Base-by-base conservation (phyloP, 2,329 filamentous ascomycete genomes). In the Botrytis paeoniae region DNA sequence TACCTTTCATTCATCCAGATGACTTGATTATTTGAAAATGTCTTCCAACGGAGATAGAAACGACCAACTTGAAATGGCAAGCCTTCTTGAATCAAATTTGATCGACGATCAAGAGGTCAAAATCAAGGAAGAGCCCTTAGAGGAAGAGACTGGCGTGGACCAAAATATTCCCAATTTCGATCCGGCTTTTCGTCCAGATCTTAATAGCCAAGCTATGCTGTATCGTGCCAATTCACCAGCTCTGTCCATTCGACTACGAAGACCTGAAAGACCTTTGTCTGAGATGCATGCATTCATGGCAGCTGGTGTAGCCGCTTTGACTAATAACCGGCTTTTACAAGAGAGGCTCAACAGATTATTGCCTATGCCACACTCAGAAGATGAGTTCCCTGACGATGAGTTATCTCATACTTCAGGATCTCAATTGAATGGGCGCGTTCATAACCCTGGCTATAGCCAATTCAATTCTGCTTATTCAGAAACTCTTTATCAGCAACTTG, bases 381-480 rank as follows among this genome's bases (percentile, higher is more conserved):
- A 57, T 18, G 51, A 57, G 25, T 57, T 57, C 51, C 51, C 51
- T 29, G 51, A 57, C 29, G 51, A 57, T 57, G 14, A 29, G 14
- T 29, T 57, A 4, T 29, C 51, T 29, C 51, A 57, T 29, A 29
- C 14, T 29, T 57, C n/a, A 18, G 51, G 1, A 4, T 3, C n/a
- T 29, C 51, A 9, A 57, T 57, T 57, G 6, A 25, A n/a, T 57
- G 14, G 1, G 5, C 12, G 6, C 14, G n/a, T 57, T 29, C n/a
- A 29, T 14, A 57, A 29, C 25, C 6, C 12, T 29, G 51, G 14
- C 14, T 57, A n/a, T 57, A 18, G 51, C 14, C n/a, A 29, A 1
- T 3, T 6, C 2, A 29, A 29, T 2, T 1, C 3, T 18, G 1
- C n/a, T 18, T 9, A 57, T 29, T 18, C n/a, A 9, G n/a, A 3